Evolutionary conservation across 2,329 filamentous ascomycete species (phyloP), one percentile per base, ranked within the genome.

Genomic region (Monosporascus cannonballus): DNA sequence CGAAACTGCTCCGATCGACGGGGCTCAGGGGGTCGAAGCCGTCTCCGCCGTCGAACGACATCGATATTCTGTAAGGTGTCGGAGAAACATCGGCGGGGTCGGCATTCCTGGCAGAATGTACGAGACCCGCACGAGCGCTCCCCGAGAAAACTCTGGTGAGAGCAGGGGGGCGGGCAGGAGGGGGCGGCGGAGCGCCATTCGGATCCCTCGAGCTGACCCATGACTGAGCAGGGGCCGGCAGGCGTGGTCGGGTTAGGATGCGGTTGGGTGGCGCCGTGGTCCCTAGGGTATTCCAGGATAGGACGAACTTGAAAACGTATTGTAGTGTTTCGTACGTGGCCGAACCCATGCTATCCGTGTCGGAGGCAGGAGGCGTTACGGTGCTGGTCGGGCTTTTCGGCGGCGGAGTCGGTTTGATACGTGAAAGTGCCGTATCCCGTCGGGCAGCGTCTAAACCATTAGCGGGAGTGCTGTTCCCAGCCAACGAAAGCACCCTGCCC

Each of bases 231-330:
- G 86, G 80, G 3, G 77, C 76, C 0, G 89, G 89, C 4, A 94
- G 77, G 14, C 85, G 78, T 1, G 89, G 89, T 5, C 83, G 79
- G 22, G 76, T 77, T 20, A 92, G 73, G n/a, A 86, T 77, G 3
- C 84, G 80, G 41, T 86, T 80, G 3, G 79, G 80, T 0, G 75
- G 73, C 50, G 80, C 75, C 56, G 79, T 75, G 20, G 76, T 68
- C 24, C 79, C 79, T 6, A 71, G 64, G 48, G 77, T 71, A 41
- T 84, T 76, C 77, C 81, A 86, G 54, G 87, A 85, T 2, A 91
- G 76, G 9, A 85, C 83, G 63, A 92, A 92, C 56, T 85, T 88
- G 74, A 92, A 92, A 54, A 83, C 77, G 62, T 82, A 90, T 57
- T 77, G 74, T 65, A 78, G 71, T 65, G 80, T 71, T 59, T 82